These are phyloP conservation scores for Coemansia sp. DNA, from an alignment of 192 early-diverging fungal genomes.

Conservation along the genomic window DNA sequence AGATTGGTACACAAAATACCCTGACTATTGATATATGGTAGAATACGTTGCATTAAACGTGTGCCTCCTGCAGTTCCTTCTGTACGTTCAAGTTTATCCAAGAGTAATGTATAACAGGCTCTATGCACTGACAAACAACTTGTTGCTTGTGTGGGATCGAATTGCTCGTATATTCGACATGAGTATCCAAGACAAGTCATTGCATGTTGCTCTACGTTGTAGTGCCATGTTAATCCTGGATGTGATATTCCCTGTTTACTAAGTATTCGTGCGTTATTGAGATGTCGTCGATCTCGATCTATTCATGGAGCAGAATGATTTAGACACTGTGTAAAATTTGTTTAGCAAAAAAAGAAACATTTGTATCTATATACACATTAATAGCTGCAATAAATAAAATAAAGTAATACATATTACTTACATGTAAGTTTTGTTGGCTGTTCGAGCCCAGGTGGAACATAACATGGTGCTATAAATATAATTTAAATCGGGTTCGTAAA, in stretches of 20 bases:
- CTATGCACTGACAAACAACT: constrained; percentile 46
- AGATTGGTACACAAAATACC: constrained; percentile 18
- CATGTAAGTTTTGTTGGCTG: constrained; percentile 23
- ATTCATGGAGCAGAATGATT: neutral
- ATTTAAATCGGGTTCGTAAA: neutral
- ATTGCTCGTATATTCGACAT: constrained; percentile 29
- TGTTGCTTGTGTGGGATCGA: constrained; percentile 16
- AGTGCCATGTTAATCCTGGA: constrained; percentile 46
- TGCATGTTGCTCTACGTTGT: constrained; percentile 27
- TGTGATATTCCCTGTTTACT: constrained; percentile 43
- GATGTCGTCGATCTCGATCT: constrained; percentile 45
- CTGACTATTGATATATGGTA: constrained; percentile 16
- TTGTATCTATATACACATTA: no score
- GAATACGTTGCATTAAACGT: constrained; percentile 25
- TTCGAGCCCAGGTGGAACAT: constrained; percentile 25
- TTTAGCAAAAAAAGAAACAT: no score
- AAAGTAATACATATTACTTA: constrained; percentile 11
- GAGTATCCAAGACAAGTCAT: constrained; percentile 45
- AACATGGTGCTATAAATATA: constrained; percentile 39
- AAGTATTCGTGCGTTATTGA: constrained; percentile 38
- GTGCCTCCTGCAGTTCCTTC: constrained; percentile 16
- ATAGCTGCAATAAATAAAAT: no score
- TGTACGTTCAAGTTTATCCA: constrained; percentile 30
- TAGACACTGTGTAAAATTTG: no score
- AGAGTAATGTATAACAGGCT: constrained; percentile 41